Evolutionary conservation across 176 grass and related monocot species (phyloP).

Genomic region (Urochloa ruziziensis): DNA sequence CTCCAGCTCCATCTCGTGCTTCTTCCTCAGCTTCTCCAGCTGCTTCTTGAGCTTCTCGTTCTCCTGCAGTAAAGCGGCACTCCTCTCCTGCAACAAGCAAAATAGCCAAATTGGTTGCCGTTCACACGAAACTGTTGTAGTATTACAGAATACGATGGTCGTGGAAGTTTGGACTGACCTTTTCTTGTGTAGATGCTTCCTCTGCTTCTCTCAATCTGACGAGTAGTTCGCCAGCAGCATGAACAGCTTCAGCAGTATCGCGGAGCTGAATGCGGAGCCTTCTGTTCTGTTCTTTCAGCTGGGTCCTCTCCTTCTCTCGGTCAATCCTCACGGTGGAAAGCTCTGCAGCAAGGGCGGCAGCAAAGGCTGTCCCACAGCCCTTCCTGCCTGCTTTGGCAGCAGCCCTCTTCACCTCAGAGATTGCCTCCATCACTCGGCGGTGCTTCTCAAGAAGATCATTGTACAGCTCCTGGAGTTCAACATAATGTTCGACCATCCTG

Average conservation of each 20-base stretch:
- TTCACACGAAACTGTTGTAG: not conserved
- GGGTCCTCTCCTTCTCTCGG: slow-evolving; percentile 74
- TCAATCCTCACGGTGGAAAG: slow-evolving; percentile 88
- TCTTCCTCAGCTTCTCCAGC: slow-evolving; percentile 84
- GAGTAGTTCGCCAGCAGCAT: slow-evolving; percentile 91
- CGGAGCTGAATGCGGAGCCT: slow-evolving; percentile 90
- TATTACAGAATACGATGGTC: not conserved
- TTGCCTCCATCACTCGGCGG: slow-evolving; percentile 72
- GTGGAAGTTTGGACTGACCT: slow-evolving; percentile 34
- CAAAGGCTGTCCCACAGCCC: slow-evolving; percentile 80
- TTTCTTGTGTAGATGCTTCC: slow-evolving; percentile 60
- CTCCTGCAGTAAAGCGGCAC: slow-evolving; percentile 55
- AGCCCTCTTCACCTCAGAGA: slow-evolving; percentile 83
- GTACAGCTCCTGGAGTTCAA: slow-evolving; percentile 87
- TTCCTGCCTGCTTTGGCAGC: slow-evolving; percentile 82
- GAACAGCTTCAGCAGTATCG: slow-evolving; percentile 92
- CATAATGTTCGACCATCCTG: slow-evolving; percentile 92
- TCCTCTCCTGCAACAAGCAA: slow-evolving; percentile 56
- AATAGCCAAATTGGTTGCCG: not conserved
- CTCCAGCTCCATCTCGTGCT: slow-evolving; percentile 77
- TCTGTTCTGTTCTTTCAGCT: slow-evolving; percentile 96
- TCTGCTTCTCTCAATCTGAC: slow-evolving; percentile 93
- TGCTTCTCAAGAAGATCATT: slow-evolving; percentile 79
- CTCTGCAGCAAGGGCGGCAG: slow-evolving; percentile 84
- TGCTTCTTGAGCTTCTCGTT: slow-evolving; percentile 82